Base-by-base conservation (phyloP, 1,139 yeast genomes). In the Blastobotrys apis region DNA sequence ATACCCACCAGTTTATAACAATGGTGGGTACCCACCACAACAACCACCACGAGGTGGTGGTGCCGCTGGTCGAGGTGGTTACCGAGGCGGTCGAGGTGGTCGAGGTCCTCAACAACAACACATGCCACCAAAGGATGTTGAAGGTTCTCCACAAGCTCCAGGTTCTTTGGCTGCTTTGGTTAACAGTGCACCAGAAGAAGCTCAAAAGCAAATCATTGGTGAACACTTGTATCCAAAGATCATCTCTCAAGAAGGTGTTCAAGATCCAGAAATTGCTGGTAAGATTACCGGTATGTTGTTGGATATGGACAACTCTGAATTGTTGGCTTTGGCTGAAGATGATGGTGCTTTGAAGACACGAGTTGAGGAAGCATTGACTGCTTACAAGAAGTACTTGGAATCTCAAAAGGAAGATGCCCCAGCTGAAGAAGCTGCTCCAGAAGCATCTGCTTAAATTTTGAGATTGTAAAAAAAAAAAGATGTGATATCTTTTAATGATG, bases 241-340 rank as follows among this genome's bases (percentile, higher is more conserved):
- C 64, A 82, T 84, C 57, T 81, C 90, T 59, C 85, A 92, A 65
- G 94, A 94, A 65, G 82, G 84, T 68, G 71, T 73, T 53, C 81
- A 81, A 53, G 95, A 86, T 65, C 86, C 86, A 53, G 96, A 87
- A 71, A 90, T 95, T 65, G 97, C 97, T 58, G 96, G 97, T 73
- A 92, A 90, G 78, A 88, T 92, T 67, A 92, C 99, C 58, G 98
- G 97, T 75, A 92, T 92, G 98, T 81, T 92, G 77, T 80, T 92
- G 67, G 97, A 90, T 67, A 82, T 92, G 80, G 94, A 88, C 65
- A 86, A 85, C 72, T 80, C 81, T 64, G 97, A 92, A 73, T 85
- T 94, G 62, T 73, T 90, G 65, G 84, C 85, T 54, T 77, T 92
- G 68, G 80, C 86, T 67, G 94, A 90, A 66, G 72, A 69, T 50